Base-by-base conservation (phyloP, 352 stramenopile genomes). In the Phytopythium cucurbitacearum region DNA sequence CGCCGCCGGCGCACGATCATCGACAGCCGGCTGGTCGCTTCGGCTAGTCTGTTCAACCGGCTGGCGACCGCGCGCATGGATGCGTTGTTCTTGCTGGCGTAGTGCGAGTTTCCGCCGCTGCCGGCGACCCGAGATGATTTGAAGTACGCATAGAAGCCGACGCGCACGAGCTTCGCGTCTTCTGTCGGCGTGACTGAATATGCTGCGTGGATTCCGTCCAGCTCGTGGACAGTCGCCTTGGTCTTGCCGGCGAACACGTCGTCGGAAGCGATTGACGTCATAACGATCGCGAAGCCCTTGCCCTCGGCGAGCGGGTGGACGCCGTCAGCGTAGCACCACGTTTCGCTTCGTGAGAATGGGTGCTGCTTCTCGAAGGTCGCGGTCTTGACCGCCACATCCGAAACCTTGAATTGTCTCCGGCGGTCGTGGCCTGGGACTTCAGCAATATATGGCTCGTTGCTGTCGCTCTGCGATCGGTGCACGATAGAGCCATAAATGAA, bases 1-100 rank as follows among this genome's bases (percentile, higher is more conserved):
- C 76, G 63, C 10, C 64, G 52, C 10, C 73, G 70, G 11, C 67
- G 67, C 5, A 87, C 63, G n/a, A 87, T 62, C 3, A 62, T 35
- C 42, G 64, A 48, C 16, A 87, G 44, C 3, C 64, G 49, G 28
- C 44, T 44, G 12, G 64, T 69, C n/a, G 58, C 55, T 9, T 56
- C 44, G 0, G 69, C 67, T 47, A 79, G 55, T 48, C 57, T 61
- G 15, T 56, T 56, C 4, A 76, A 44, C 1, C 68, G 57, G 39
- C 64, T 62, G 38, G 51, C 59, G 37, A 62, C 59, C 11, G 54
- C 55, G 48, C 68, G 57, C 9, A 49, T 49, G 13, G 60, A 69
- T 9, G 63, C 60, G 5, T 46, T 40, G 34, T 41, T 41, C 28
- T 58, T 65, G 40, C 51, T 55, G 21, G 48, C 59, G 34, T 38